Conservation (phyloP, 2,329 filamentous ascomycete genomes). For the Exophiala oligosperma region DNA sequence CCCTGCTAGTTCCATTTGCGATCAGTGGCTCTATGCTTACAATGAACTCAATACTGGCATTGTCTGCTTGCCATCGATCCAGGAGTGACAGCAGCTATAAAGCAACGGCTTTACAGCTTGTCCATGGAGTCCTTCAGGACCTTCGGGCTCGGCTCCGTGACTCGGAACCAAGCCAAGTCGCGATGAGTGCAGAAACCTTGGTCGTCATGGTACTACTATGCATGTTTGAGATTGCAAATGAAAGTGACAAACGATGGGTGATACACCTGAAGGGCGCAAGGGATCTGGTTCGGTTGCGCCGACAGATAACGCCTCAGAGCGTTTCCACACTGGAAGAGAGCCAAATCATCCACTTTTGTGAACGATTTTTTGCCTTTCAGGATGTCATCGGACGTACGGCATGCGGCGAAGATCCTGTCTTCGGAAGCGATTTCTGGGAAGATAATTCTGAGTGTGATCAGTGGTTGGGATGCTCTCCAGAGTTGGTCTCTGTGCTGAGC, state of each 20-base stretch:
- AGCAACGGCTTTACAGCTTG: slow-evolving; percentile 3
- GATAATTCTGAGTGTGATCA: slow-evolving; percentile 40
- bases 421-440: slow-evolving; percentile 51
- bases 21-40: slow-evolving; percentile 7
- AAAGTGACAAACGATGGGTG: slow-evolving; percentile 48
- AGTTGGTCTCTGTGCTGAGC: slow-evolving; percentile 48
- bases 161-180: not conserved
- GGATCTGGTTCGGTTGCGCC: slow-evolving; percentile 45
- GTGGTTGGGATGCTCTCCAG: slow-evolving; percentile 53
- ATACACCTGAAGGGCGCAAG: slow-evolving; percentile 51
- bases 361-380: slow-evolving; percentile 53
- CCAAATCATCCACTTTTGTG: slow-evolving; percentile 25
- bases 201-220: slow-evolving; percentile 50
- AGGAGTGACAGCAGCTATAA: slow-evolving; percentile 8
- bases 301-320: slow-evolving; percentile 21
- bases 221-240: slow-evolving; percentile 46
- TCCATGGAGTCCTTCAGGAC: slow-evolving; percentile 26
- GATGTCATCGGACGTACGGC: slow-evolving; percentile 54
- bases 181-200: slow-evolving; percentile 33
- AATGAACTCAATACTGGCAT: slow-evolving; percentile 12
- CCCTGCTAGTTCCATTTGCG: slow-evolving; percentile 13
- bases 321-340: not conserved
- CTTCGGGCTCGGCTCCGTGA: slow-evolving; percentile 31
- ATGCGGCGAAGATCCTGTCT: slow-evolving; percentile 49
- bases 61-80: slow-evolving; percentile 15